These are phyloP conservation scores for Pichia gijzeniarum DNA, from an alignment of 805 yeast species.

Conservation along the genomic window DNA sequence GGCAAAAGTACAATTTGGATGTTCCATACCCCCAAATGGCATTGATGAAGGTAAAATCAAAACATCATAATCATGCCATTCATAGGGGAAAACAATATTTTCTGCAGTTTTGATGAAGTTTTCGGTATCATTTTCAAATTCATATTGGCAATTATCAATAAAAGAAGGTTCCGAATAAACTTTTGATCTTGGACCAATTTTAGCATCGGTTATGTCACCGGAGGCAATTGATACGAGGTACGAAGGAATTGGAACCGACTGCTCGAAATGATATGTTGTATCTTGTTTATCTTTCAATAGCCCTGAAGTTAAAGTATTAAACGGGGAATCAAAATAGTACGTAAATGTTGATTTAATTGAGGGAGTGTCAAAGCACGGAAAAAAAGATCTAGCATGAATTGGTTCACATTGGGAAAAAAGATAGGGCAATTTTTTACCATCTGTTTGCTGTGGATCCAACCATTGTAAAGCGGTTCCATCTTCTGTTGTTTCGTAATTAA, in stretches of 20 bases:
- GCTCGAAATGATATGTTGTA: constrained; percentile 46
- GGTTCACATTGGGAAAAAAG: constrained; percentile 90
- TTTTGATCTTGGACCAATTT: constrained; percentile 80
- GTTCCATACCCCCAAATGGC: constrained; percentile 95
- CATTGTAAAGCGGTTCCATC: constrained; percentile 84
- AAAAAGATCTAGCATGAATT: constrained; percentile 79
- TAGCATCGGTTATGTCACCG: constrained; percentile 62
- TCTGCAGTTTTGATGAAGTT: constrained; percentile 76
- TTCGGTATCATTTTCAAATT: constrained; percentile 77
- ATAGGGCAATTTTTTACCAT: constrained; percentile 62
- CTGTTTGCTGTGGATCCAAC: constrained; percentile 66
- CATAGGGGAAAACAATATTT: constrained; percentile 65
- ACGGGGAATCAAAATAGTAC: constrained; percentile 53
- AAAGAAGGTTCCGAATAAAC: constrained; percentile 74
- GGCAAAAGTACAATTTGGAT: constrained; percentile 84
- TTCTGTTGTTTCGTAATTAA: constrained; percentile 64
- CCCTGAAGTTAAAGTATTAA: constrained; percentile 74
- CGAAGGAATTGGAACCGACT: constrained; percentile 79
- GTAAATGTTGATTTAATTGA: constrained; percentile 63
- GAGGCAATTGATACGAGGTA: constrained; percentile 80
- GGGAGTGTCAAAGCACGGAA: constrained; percentile 91
- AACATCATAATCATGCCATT: constrained; percentile 80
- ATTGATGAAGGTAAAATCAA: constrained; percentile 68
- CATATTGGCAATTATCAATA: constrained; percentile 64
- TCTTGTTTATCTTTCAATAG: constrained; percentile 23